phyloP scores from a whole-genome alignment of 768 basidiomycete genomes.

The Hygrocybe punicea region DNA sequence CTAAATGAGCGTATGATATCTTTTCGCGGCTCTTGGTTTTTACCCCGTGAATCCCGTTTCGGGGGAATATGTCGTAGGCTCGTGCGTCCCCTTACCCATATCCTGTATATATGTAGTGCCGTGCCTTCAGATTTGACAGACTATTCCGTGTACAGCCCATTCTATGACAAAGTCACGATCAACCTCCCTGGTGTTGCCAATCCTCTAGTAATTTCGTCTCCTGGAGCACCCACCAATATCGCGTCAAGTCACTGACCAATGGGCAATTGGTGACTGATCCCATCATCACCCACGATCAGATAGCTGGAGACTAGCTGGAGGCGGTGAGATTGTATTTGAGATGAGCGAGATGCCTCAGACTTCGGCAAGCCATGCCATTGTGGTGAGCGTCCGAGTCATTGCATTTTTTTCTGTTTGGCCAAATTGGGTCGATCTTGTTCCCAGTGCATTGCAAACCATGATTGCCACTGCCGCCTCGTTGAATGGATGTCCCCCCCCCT shows the following conservation, averaged over 20 bases:
- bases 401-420: too few relatives aligned
- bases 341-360: constrained; percentile 53
- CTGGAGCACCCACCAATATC: constrained; percentile 57
- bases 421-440: too few relatives aligned
- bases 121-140: too few relatives aligned
- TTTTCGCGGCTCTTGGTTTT: constrained; percentile 79
- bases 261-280: constrained; percentile 43
- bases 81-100: too few relatives aligned
- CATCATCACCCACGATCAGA: constrained; percentile 57
- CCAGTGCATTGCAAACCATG: too few relatives aligned
- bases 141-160: constrained; percentile 40
- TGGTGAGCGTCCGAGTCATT: too few relatives aligned
- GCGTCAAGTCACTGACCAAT: constrained; percentile 58
- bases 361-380: neutral
- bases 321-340: constrained; percentile 58
- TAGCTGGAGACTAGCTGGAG: too few relatives aligned
- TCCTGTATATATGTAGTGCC: too few relatives aligned
- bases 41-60: constrained; percentile 83
- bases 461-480: too few relatives aligned
- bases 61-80: constrained; percentile 71
- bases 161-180: constrained; percentile 53
- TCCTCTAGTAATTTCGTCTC: constrained; percentile 50
- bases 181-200: constrained; percentile 43
- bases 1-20: constrained; percentile 88
- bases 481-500: too few relatives aligned